Conservation (phyloP, 495 filamentous ascomycete species). For the Neurospora sp. region DNA sequence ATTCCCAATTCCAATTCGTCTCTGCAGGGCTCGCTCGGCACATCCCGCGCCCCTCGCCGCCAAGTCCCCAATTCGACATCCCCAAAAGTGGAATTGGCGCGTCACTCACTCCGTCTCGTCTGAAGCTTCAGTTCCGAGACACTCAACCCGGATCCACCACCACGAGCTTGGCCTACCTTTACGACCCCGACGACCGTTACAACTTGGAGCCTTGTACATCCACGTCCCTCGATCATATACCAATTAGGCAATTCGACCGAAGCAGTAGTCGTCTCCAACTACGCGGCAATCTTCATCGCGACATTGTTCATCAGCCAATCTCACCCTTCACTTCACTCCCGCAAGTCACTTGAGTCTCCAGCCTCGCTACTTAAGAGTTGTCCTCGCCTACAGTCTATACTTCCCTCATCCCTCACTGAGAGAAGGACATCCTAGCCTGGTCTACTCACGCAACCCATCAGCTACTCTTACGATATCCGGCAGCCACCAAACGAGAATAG, state of each 20-base stretch:
- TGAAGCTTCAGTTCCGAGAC: not conserved
- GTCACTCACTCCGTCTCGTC: not conserved
- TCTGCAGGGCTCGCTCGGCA: not conserved
- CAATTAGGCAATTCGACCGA: not conserved
- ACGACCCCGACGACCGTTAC: not conserved
- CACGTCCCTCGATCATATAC: not conserved
- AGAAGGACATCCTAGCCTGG: not conserved
- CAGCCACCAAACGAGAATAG: not conserved
- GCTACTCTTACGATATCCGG: not conserved
- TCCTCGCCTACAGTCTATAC: not conserved
- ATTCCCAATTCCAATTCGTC: not conserved
- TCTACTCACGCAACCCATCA: not conserved
- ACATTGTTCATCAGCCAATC: not conserved
- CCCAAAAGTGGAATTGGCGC: not conserved
- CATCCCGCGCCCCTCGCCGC: not conserved
- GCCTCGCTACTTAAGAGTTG: not conserved
- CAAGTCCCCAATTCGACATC: not conserved
- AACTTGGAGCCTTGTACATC: not conserved
- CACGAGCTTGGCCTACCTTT: not conserved
- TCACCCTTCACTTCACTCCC: not conserved
- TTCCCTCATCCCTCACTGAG: not conserved
- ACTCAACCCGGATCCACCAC: not conserved
- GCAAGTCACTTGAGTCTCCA: not conserved
- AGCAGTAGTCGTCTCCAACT: not conserved
- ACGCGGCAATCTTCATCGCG: not conserved